A percentile compares a stretch with the other conserved stretches of the same genome.
Evolutionary conservation across 1,139 yeast genomes (phyloP).

Genomic region (Suhomyces bokatorum): DNA sequence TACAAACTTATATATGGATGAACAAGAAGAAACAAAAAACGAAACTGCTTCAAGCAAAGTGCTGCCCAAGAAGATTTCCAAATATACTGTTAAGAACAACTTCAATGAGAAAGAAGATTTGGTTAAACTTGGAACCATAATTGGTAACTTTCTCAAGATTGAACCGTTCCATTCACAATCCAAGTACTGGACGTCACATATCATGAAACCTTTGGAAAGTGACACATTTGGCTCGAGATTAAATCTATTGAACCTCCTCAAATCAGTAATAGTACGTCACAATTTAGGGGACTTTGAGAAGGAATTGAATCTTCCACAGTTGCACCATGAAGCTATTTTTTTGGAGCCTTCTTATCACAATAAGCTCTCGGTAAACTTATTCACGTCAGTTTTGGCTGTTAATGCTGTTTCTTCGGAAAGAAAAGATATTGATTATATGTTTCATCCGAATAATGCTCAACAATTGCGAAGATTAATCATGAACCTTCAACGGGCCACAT

Average conservation of each 20-base stretch:
- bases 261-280: slow-evolving; percentile 56
- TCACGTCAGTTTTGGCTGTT: slow-evolving; percentile 65
- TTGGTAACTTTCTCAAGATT: slow-evolving; percentile 54
- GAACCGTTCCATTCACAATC: slow-evolving; percentile 57
- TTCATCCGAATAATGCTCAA: slow-evolving; percentile 55
- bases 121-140: slow-evolving; percentile 50
- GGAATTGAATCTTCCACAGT: slow-evolving; percentile 58
- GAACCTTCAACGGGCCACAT: slow-evolving; percentile 65
- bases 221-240: slow-evolving; percentile 40
- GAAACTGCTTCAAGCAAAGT: slow-evolving; percentile 5
- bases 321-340: slow-evolving; percentile 58
- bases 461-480: slow-evolving; percentile 58
- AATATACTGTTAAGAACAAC: slow-evolving; percentile 37
- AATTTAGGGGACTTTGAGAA: slow-evolving; percentile 49
- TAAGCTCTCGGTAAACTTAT: slow-evolving; percentile 58
- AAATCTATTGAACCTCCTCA: slow-evolving; percentile 43
- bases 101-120: slow-evolving; percentile 52
- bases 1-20: slow-evolving; percentile 58
- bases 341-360: slow-evolving; percentile 63
- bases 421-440: slow-evolving; percentile 68
- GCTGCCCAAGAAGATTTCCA: slow-evolving; percentile 27
- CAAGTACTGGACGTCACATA: slow-evolving; percentile 47
- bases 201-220: slow-evolving; percentile 50
- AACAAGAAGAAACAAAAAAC: slow-evolving; percentile 39
- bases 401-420: slow-evolving; percentile 75